Evolutionary conservation across 805 yeast species (phyloP).

Genomic region (Starmerella bacillaris): DNA sequence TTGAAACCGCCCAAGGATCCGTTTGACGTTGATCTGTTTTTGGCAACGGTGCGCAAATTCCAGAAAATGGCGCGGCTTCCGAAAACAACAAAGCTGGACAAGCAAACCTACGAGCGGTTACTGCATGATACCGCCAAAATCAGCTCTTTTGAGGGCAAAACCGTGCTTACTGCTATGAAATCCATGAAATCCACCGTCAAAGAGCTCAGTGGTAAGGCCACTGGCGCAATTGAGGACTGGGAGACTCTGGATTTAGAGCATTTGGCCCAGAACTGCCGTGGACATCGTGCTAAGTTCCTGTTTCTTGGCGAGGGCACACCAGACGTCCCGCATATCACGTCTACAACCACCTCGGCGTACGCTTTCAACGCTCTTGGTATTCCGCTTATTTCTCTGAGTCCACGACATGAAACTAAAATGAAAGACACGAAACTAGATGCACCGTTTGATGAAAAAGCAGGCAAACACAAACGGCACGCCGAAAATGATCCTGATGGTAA

Average conservation of each 20-base stretch:
- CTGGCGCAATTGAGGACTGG: conserved; percentile 13
- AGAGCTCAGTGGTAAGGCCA: conserved; percentile 26
- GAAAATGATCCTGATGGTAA: neutral
- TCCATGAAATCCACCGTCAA: conserved; percentile 50
- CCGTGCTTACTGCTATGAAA: conserved; percentile 36
- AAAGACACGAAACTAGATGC: neutral
- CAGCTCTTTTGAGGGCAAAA: conserved; percentile 17
- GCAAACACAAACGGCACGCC: neutral
- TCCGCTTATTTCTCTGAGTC: neutral
- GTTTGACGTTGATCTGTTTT: conserved; percentile 52
- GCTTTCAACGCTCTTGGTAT: neutral
- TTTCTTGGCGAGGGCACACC: conserved; percentile 16
- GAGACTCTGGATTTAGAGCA: conserved; percentile 16
- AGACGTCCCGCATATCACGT: conserved; percentile 6
- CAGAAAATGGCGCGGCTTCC: conserved; percentile 51
- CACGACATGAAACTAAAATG: neutral
- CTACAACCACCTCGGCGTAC: neutral
- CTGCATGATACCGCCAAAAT: conserved; percentile 32
- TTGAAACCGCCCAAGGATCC: conserved; percentile 65
- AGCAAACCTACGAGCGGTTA: conserved; percentile 34
- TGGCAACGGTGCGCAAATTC: conserved; percentile 50
- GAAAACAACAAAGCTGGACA: conserved; percentile 37
- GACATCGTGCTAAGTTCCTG: conserved; percentile 16
- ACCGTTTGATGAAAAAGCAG: neutral
- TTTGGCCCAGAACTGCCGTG: conserved; percentile 13